A percentile compares a stretch with the other conserved stretches of the same genome.
phyloP scores from a whole-genome alignment of 2,329 filamentous ascomycete genomes.

The Fusarium pseudocircinatum region DNA sequence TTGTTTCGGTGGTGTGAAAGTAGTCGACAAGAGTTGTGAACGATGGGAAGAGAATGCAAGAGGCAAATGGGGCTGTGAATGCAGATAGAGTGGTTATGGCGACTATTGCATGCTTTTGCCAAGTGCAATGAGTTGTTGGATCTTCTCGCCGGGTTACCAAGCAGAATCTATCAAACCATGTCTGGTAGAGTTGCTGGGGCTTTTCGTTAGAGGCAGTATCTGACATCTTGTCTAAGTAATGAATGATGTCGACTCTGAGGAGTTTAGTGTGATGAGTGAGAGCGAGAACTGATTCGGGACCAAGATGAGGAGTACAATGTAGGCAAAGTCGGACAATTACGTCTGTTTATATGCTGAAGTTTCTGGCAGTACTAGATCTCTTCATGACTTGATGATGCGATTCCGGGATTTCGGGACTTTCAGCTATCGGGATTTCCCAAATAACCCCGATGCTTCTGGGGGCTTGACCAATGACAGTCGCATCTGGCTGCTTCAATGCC shows the following conservation, averaged over 20 bases:
- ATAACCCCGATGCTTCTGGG: background rate
- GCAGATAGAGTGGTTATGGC: background rate
- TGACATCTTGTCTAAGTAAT: background rate
- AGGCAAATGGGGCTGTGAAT: background rate
- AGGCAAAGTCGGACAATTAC: rapidly evolving
- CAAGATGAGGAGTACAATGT: background rate
- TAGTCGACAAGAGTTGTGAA: background rate
- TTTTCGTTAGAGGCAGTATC: background rate
- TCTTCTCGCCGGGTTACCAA: background rate
- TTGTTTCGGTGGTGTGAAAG: background rate
- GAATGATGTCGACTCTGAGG: rapidly evolving
- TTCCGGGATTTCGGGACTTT: background rate
- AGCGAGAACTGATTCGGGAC: rapidly evolving
- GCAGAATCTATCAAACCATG: background rate
- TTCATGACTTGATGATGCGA: background rate
- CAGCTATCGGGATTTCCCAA: background rate
- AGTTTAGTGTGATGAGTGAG: background rate
- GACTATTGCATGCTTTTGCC: background rate
- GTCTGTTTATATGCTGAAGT: background rate
- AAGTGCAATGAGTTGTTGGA: background rate
- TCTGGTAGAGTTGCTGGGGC: background rate
- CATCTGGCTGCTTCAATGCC: background rate
- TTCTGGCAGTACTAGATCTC: background rate
- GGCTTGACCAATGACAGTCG: background rate
- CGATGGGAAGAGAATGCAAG: background rate